Percentiles rank a stretch among this genome's conserved stretches.
phyloP scores from a whole-genome alignment of 2,329 filamentous ascomycete species.

The Aspergillus sp. region DNA sequence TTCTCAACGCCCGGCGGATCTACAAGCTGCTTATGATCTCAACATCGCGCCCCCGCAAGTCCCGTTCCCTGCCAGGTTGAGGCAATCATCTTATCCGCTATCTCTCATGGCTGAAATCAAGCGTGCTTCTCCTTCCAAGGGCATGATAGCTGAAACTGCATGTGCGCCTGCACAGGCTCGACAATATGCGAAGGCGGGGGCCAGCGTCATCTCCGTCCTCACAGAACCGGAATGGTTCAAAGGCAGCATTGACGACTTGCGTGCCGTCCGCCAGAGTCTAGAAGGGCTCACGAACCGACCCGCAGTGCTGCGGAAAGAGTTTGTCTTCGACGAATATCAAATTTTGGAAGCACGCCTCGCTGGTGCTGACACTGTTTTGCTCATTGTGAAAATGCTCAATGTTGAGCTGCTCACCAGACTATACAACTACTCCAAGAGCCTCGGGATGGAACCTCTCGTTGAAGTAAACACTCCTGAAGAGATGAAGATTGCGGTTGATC shows the following conservation, averaged over 20 bases:
- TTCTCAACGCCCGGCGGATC: slow-evolving; percentile 76
- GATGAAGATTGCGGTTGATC: slow-evolving; percentile 80
- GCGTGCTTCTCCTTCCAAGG: slow-evolving; percentile 92
- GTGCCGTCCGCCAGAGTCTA: slow-evolving; percentile 82
- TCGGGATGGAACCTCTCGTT: slow-evolving; percentile 96
- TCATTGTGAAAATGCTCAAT: slow-evolving; percentile 98
- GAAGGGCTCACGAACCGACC: slow-evolving; percentile 89
- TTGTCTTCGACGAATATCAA: slow-evolving; percentile 97
- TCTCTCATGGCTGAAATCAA: slow-evolving; percentile 97
- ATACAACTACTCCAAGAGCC: slow-evolving; percentile 82
- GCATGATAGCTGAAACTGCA: slow-evolving; percentile 82
- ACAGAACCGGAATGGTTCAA: slow-evolving; percentile 99
- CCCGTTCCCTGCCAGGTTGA: slow-evolving; percentile 74
- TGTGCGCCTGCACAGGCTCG: slow-evolving; percentile 87
- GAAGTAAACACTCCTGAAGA: slow-evolving; percentile 95
- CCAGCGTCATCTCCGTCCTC: slow-evolving; percentile 96
- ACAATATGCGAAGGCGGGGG: slow-evolving; percentile 88
- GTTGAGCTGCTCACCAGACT: slow-evolving; percentile 69
- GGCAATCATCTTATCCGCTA: slow-evolving; percentile 81
- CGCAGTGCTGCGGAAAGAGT: slow-evolving; percentile 90
- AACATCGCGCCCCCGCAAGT: slow-evolving; percentile 82
- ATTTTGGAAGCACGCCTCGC: slow-evolving; percentile 91
- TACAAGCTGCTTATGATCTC: slow-evolving; percentile 83
- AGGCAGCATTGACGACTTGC: slow-evolving; percentile 90
- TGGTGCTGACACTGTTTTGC: slow-evolving; percentile 87